Evolutionary conservation across 2,329 filamentous ascomycete species (phyloP), one percentile per base, ranked within the genome.

Genomic region (Botrytis galanthina): DNA sequence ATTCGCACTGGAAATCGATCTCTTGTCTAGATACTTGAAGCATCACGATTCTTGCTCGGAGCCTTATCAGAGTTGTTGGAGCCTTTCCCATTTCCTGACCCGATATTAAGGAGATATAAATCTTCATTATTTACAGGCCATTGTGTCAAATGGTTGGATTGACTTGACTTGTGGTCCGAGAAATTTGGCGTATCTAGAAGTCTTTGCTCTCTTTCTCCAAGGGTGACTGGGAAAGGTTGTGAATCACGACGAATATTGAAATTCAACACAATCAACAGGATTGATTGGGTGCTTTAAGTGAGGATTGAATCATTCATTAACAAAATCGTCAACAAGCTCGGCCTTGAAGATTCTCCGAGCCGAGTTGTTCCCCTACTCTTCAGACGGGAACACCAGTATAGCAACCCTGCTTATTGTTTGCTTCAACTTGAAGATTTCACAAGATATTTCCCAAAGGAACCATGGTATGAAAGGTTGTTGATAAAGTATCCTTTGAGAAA

Each of bases 11-110:
- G 26, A 69, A 26, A 32, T 32, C 3, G 5, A 66, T 57, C 66
- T 57, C 66, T 57, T 14, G 37, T 69, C 66, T 44, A 39, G 48
- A 57, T 69, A 42, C n/a, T 69, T 59, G 48, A 42, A 69, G 39
- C 37, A 22, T 57, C 18, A 69, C 48, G 35, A 26, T 32, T 69
- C 18, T 16, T 18, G 16, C 9, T 57, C 37, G 22, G 37, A 42
- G 32, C 14, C 18, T 39, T 22, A 32, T 14, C 35, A 12, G 35
- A 42, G 8, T 6, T 39, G 0, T 37, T 20, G 44, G 22, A 32
- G 37, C 26, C 37, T 32, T 32, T 16, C 42, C 20, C 10, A 14
- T 57, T 57, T 18, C 35, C 54, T 29, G 44, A 22, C 26, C 22
- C 37, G 3, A n/a, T 8, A 57, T 18, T 42, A 5, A 37, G 39